These are phyloP conservation scores for Botryotinia convoluta DNA, from an alignment of 2,329 filamentous ascomycete species.

Conservation along the genomic window DNA sequence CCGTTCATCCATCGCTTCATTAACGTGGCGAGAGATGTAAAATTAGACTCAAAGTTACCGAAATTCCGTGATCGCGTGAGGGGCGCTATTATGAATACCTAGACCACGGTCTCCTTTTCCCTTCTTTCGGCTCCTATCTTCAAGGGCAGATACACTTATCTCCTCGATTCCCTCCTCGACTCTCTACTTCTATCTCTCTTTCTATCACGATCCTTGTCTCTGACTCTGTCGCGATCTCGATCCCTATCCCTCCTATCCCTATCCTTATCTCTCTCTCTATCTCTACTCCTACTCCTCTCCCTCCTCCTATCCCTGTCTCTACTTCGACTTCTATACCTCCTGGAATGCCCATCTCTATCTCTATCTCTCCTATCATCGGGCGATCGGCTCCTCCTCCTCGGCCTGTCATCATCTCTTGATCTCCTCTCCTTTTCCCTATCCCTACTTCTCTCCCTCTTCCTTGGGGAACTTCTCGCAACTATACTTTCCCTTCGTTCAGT, in stretches of 20 bases:
- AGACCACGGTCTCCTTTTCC: not conserved
- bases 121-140: not conserved
- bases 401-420: slow-evolving; percentile 22
- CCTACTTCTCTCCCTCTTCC: slow-evolving; percentile 33
- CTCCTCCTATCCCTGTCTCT: slow-evolving; percentile 25
- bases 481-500: slow-evolving; percentile 31
- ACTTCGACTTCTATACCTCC: slow-evolving; percentile 28
- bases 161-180: slow-evolving; percentile 28
- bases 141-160: not conserved
- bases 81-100: not conserved
- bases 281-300: slow-evolving; percentile 21
- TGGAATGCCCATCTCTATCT: slow-evolving; percentile 13
- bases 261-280: slow-evolving; percentile 17
- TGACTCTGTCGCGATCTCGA: not conserved
- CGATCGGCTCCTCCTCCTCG: slow-evolving; percentile 24
- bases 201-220: slow-evolving; percentile 26
- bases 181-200: slow-evolving; percentile 30
- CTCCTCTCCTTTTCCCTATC: slow-evolving; percentile 27
- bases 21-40: not conserved
- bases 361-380: slow-evolving; percentile 20
- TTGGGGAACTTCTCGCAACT: slow-evolving; percentile 24
- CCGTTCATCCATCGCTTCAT: not conserved
- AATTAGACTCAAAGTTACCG: not conserved
- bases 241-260: slow-evolving; percentile 7
- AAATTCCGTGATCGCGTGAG: too few relatives aligned